Base-by-base conservation (phyloP, 2,329 filamentous ascomycete genomes). In the Colletotrichum cereale region DNA sequence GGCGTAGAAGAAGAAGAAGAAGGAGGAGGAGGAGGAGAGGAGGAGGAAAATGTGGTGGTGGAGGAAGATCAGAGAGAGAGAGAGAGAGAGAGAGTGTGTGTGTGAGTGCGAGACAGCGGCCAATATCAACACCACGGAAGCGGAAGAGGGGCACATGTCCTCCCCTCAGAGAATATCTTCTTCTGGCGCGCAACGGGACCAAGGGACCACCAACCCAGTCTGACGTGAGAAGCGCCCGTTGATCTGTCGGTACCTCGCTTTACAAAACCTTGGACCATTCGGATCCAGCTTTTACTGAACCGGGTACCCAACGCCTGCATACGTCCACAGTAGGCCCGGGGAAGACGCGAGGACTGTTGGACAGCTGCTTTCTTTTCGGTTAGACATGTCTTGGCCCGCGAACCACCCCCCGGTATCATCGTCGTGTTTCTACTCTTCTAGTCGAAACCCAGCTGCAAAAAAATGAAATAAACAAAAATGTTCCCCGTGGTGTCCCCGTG, bases 141-240 rank as follows among this genome's bases (percentile, higher is more conserved):
- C 14, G 44, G 29, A 24, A 11, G 26, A 29, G 44, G 52, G 67
- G 38, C 3, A 61, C 50, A 61, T 62, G 26, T 62, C 67, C 50
- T 31, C 57, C 57, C 50, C 38, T 58, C 57, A 67, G 64, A 67
- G 63, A 68, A 67, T 58, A 63, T 67, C 52, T 24, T n/a, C 42
- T 36, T 67, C 36, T 50, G 31, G 47, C 21, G 18, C 42, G 57
- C 40, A 31, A n/a, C n/a, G n/a, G n/a, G n/a, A n/a, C n/a, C n/a
- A n/a, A n/a, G n/a, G n/a, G n/a, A n/a, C n/a, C 31, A 16, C 24
- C 5, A 18, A 12, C 36, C 56, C 62, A 24, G 24, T 36, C 16
- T 29, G 36, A 63, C 52, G 12, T 34, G 36, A 63, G 14, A 24
- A 47, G 34, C 44, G 50, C 66, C 66, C 60, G 60, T 52, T 50